Base-by-base conservation (phyloP, 2,329 filamentous ascomycete species). In the Rhytidhysteron rufulum region DNA sequence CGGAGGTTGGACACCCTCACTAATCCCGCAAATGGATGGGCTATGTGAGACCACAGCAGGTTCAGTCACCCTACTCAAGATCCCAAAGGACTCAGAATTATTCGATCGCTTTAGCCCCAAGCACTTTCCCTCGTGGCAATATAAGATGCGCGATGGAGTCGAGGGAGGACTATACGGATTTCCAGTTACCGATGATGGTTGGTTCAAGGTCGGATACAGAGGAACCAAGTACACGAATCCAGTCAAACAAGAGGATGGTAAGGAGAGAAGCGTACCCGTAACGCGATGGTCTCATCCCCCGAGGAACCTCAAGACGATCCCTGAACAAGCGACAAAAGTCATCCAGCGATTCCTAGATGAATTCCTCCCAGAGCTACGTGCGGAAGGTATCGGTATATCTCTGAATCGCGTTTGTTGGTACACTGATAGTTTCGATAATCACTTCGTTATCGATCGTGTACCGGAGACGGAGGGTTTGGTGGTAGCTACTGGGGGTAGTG, bases 401-500 rank as follows among this genome's bases (percentile, higher is more conserved):
- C n/a, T n/a, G n/a, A n/a, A n/a, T n/a, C 67, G 60, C 43, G 63
- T 69, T 4, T 78, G 67, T 51, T 74, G 65, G 68, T 77, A 78
- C 44, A 74, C 65, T 1, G 75, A 78, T 44, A 74, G 69, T 0
- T 68, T 68, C 1, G 63, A 66, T 13, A 73, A 73, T 24, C 67
- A 75, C 36, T 77, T 71, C 47, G 57, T 78, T 6, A 62, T 78
- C 19, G 68, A 72, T 37, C 63, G 63, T 40, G 66, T 74, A 29
- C 72, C 73, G 0, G 68, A 65, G 39, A 43, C 54, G 9, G n/a
- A 29, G 16, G 66, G 70, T 0, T 52, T 80, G 0, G 71, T 78
- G 49, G 65, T 79, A 1, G 75, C 75, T 3, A 79, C 77, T 0
- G 77, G 74, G 1, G 78, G 78, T 0, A 73, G 69, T 34, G 77